phyloP scores from a whole-genome alignment of 2,329 filamentous ascomycete genomes.

The Apiospora saccharicola region DNA sequence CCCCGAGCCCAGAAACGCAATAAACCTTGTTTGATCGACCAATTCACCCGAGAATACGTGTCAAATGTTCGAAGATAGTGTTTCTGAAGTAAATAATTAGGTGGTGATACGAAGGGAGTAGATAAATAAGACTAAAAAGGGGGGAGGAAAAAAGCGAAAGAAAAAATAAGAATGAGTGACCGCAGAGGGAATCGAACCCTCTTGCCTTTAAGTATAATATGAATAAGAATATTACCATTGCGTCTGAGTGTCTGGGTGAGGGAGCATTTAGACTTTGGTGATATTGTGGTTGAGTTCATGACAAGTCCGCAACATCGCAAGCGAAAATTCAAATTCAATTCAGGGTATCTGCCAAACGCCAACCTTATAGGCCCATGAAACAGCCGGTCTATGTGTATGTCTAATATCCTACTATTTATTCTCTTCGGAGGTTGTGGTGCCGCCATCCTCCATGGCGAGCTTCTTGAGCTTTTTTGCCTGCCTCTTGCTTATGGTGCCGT shows the following conservation, averaged over 20 bases:
- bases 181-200: no score
- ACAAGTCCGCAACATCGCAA: background rate
- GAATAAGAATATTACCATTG: no score
- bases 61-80: no score
- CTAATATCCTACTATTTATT: background rate
- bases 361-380: slow-evolving; percentile 17
- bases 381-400: slow-evolving; percentile 11
- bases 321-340: slow-evolving; percentile 20
- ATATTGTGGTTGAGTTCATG: background rate
- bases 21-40: no score
- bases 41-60: background rate
- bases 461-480: slow-evolving; percentile 23
- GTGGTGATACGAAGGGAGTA: no score
- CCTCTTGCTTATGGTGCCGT: slow-evolving; percentile 23
- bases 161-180: no score
- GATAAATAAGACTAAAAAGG: no score
- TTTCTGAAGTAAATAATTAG: no score
- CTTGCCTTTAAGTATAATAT: no score
- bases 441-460: slow-evolving; percentile 41
- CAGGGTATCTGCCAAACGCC: slow-evolving; percentile 25
- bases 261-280: no score
- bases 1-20: background rate
- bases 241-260: no score
- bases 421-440: slow-evolving; percentile 24
- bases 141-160: no score